Conservation (phyloP, 2,329 filamentous ascomycete genomes). For the Trichoderma harzianum region DNA sequence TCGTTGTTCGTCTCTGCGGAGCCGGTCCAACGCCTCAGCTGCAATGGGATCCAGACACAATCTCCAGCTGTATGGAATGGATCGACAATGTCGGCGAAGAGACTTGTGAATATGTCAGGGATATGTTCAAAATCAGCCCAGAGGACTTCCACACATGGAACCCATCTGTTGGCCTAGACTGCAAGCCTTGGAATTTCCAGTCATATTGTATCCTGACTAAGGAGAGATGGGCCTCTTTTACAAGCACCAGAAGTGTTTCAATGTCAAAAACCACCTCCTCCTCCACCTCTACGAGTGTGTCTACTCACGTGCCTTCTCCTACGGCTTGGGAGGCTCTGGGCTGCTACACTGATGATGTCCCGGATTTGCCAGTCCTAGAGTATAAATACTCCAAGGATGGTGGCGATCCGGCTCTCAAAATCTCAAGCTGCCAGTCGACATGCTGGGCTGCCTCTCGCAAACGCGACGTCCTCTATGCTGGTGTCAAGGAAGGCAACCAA, state of each 20-base stretch:
- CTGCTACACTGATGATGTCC: not conserved
- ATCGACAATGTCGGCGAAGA: not conserved
- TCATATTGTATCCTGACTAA: not conserved
- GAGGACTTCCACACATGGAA: not conserved
- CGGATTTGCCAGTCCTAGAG: slow-evolving; percentile 7
- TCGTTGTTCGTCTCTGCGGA: not conserved
- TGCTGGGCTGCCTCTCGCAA: not conserved
- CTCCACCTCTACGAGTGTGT: not conserved
- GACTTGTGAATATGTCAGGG: not conserved
- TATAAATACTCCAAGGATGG: slow-evolving; percentile 21
- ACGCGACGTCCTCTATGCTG: not conserved
- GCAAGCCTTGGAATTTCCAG: not conserved
- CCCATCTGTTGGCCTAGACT: not conserved
- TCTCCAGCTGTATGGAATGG: not conserved
- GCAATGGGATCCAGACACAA: not conserved
- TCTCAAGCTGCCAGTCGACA: not conserved
- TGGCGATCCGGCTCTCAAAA: not conserved
- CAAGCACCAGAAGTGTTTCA: not conserved
- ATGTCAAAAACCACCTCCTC: not conserved
- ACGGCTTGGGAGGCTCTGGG: not conserved
- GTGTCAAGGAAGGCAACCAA: not conserved
- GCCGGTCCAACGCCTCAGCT: not conserved
- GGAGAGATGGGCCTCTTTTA: not conserved
- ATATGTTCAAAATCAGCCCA: not conserved
- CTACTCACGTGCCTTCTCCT: not conserved